Percentiles rank a stretch among this genome's conserved stretches.
Evolutionary conservation across 2,329 filamentous ascomycete species (phyloP).

Genomic region (Diaporthe nobilis): DNA sequence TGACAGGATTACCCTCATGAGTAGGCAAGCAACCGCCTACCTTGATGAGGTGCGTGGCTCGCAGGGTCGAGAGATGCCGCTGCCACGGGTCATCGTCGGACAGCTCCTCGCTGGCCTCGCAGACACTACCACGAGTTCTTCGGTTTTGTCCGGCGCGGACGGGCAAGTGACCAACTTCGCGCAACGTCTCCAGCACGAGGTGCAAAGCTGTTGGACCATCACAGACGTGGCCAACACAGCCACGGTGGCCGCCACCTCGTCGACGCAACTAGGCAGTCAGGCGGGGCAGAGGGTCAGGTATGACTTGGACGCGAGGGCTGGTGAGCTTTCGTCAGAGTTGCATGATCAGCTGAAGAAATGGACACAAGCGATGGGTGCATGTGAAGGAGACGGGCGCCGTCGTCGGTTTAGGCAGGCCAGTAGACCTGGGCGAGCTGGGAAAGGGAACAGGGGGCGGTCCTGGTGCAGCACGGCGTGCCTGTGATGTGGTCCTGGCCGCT

Average conservation of each 20-base stretch:
- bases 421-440: constrained; percentile 1
- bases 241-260: constrained; percentile 53
- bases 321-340: constrained; percentile 23
- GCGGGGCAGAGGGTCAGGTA: constrained; percentile 53
- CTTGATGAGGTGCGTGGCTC: neutral
- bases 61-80: constrained; percentile 3
- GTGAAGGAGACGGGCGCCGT: neutral
- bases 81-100: constrained; percentile 6
- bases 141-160: constrained; percentile 40
- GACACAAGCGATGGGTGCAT: constrained; percentile 15
- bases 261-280: constrained; percentile 51
- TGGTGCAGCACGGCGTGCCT: neutral
- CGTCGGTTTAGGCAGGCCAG: neutral
- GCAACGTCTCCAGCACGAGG: constrained; percentile 60
- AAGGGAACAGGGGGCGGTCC: neutral
- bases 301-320: constrained; percentile 38
- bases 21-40: constrained; percentile 24
- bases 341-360: constrained; percentile 26
- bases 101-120: constrained; percentile 27
- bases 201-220: constrained; percentile 60
- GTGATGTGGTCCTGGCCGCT: neutral
- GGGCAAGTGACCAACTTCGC: constrained; percentile 57
- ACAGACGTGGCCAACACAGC: constrained; percentile 53
- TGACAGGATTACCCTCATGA: constrained; percentile 10
- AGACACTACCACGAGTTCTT: constrained; percentile 14